Conservation (phyloP, 2,329 filamentous ascomycete species). For the Alternaria brassicicola region DNA sequence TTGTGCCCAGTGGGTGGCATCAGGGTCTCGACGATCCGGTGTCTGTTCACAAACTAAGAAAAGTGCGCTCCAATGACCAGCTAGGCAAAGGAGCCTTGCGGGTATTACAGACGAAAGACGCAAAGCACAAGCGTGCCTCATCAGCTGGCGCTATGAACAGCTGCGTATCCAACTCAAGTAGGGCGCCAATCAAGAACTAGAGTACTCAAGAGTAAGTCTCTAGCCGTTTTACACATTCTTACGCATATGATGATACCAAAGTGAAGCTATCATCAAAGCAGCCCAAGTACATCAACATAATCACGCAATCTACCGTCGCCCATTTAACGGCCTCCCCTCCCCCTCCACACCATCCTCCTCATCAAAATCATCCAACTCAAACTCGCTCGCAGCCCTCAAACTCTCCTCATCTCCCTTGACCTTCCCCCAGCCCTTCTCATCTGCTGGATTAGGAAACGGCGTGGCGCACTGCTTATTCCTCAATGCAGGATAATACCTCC, state of each 20-base stretch:
- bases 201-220: background rate
- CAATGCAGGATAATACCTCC: constrained; percentile 65
- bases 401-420: constrained; percentile 55
- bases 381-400: constrained; percentile 39
- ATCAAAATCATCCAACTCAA: constrained; percentile 45
- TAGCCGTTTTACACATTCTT: no score
- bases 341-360: constrained; percentile 32
- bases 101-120: background rate
- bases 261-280: background rate
- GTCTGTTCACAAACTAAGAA: background rate
- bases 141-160: background rate
- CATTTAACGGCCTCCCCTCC: constrained; percentile 31
- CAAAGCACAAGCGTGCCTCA: background rate
- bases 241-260: background rate
- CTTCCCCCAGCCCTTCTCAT: constrained; percentile 46
- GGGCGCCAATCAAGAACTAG: background rate
- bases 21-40: background rate
- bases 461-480: constrained; percentile 58
- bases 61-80: background rate
- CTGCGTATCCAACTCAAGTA: background rate
- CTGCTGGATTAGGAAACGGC: constrained; percentile 54
- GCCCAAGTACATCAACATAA: background rate
- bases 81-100: background rate
- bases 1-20: background rate
- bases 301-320: constrained; percentile 14